Percentiles rank a stretch among this genome's conserved stretches.
These are phyloP conservation scores for Paramecium bursaria DNA, from an alignment of 73 alveolate species.

Conservation along the genomic window DNA sequence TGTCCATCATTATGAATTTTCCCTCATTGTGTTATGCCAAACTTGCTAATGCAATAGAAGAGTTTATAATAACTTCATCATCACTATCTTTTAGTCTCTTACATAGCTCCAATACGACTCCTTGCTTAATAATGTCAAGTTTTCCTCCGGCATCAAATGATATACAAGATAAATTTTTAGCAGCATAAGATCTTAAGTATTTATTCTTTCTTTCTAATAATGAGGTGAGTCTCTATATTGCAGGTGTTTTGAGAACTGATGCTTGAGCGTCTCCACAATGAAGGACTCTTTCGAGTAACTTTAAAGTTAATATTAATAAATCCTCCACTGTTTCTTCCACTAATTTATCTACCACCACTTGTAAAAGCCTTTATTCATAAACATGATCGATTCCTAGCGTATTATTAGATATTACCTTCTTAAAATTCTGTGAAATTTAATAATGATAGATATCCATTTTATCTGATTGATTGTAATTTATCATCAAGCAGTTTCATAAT, in stretches of 20 bases:
- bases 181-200: slow-evolving; percentile 56
- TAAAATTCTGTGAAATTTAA: slow-evolving; percentile 62
- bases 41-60: slow-evolving; percentile 61
- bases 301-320: slow-evolving; percentile 29
- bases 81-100: slow-evolving; percentile 46
- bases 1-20: slow-evolving; percentile 64
- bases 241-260: slow-evolving; percentile 56
- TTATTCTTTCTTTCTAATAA: slow-evolving; percentile 57
- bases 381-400: slow-evolving; percentile 62
- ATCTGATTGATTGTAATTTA: slow-evolving; percentile 34
- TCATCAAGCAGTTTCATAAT: slow-evolving; percentile 63
- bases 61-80: slow-evolving; percentile 35
- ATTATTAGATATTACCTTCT: slow-evolving; percentile 39
- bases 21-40: slow-evolving; percentile 67
- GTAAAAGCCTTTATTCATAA: slow-evolving; percentile 27
- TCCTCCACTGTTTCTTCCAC: slow-evolving; percentile 62
- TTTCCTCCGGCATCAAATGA: slow-evolving; percentile 64
- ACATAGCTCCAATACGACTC: slow-evolving; percentile 61
- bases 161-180: slow-evolving; percentile 64
- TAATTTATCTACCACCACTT: slow-evolving; percentile 59
- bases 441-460: slow-evolving; percentile 54
- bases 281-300: slow-evolving; percentile 51
- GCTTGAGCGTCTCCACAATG: slow-evolving; percentile 66
- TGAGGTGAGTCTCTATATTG: slow-evolving; percentile 56
- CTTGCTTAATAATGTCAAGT: slow-evolving; percentile 49